A percentile compares a stretch with the other conserved stretches of the same genome.
phyloP scores from a whole-genome alignment of 306 rosid species.

The Castanospermum australe region DNA sequence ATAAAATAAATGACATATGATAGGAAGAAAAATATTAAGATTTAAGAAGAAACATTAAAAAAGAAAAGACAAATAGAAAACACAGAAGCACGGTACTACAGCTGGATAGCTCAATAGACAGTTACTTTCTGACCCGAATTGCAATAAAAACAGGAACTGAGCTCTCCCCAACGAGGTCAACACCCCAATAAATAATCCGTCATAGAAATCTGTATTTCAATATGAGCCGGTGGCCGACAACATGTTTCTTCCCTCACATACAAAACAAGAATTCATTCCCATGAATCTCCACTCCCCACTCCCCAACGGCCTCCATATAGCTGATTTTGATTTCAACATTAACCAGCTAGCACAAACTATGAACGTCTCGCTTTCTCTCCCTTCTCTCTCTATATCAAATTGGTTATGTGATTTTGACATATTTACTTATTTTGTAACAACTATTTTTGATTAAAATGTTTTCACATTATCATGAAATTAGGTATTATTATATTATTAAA shows the following conservation, averaged over 20 bases:
- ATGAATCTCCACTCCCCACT: neutral
- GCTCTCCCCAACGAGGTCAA: conserved; percentile 53
- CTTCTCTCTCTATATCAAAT: neutral
- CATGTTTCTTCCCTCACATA: conserved; percentile 43
- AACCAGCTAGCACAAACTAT: neutral
- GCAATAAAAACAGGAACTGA: conserved; percentile 31
- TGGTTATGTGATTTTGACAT: no score
- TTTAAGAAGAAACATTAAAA: neutral
- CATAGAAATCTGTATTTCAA: conserved; percentile 28
- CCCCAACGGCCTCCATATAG: neutral
- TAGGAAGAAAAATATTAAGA: conserved; percentile 1
- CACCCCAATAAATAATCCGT: conserved; percentile 24
- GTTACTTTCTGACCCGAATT: conserved; percentile 11
- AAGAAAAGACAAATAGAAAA: neutral
- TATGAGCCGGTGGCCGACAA: conserved; percentile 65
- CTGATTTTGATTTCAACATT: neutral
- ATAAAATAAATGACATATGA: conserved; percentile 6
- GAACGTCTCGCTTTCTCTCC: neutral
- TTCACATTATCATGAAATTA: no score
- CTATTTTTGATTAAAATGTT: no score
- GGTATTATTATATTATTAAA: no score
- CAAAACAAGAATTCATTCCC: conserved; percentile 31
- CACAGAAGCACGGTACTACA: conserved; percentile 29
- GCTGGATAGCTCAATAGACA: conserved; percentile 42
- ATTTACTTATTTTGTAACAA: no score